These are phyloP conservation scores for Teunomyces tritomae DNA, from an alignment of 805 yeast genomes.

Conservation along the genomic window DNA sequence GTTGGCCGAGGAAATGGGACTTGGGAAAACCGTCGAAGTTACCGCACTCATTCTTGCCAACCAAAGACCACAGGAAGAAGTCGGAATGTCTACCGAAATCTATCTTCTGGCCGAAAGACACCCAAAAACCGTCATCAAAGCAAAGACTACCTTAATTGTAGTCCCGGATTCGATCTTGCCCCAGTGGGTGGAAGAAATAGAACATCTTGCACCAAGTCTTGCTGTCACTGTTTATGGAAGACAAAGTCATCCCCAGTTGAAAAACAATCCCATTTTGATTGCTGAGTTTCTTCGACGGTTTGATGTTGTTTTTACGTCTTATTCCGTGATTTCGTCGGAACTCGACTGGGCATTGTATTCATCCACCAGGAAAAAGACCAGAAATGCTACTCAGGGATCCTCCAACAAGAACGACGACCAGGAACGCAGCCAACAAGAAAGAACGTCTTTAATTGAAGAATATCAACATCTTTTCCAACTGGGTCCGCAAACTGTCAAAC, in stretches of 20 bases:
- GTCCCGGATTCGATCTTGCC: slow-evolving; percentile 80
- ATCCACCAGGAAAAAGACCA: slow-evolving; percentile 51
- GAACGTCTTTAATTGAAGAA: slow-evolving; percentile 8
- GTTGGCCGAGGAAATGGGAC: slow-evolving; percentile 94
- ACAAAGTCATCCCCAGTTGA: slow-evolving; percentile 22
- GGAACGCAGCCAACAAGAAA: slow-evolving; percentile 5
- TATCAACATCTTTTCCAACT: slow-evolving; percentile 28
- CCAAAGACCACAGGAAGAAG: slow-evolving; percentile 43
- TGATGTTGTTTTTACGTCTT: slow-evolving; percentile 83
- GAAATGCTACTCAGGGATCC: slow-evolving; percentile 33
- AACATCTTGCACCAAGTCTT: slow-evolving; percentile 54
- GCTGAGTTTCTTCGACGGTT: slow-evolving; percentile 55
- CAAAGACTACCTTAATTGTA: slow-evolving; percentile 75
- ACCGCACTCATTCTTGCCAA: slow-evolving; percentile 63
- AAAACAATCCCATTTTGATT: slow-evolving; percentile 37
- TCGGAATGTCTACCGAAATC: slow-evolving; percentile 26
- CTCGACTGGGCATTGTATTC: slow-evolving; percentile 75
- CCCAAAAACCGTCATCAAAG: slow-evolving; percentile 44
- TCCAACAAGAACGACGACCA: slow-evolving; percentile 10
- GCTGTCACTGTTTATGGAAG: slow-evolving; percentile 68
- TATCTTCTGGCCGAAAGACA: slow-evolving; percentile 37
- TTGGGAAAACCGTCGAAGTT: slow-evolving; percentile 91
- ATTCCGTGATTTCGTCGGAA: slow-evolving; percentile 67
- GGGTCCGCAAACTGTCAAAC: slow-evolving; percentile 20
- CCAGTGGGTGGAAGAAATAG: slow-evolving; percentile 85